Evolutionary conservation across 257 asterid genomes (phyloP).

Genomic region (Przewalskia tangutica): DNA sequence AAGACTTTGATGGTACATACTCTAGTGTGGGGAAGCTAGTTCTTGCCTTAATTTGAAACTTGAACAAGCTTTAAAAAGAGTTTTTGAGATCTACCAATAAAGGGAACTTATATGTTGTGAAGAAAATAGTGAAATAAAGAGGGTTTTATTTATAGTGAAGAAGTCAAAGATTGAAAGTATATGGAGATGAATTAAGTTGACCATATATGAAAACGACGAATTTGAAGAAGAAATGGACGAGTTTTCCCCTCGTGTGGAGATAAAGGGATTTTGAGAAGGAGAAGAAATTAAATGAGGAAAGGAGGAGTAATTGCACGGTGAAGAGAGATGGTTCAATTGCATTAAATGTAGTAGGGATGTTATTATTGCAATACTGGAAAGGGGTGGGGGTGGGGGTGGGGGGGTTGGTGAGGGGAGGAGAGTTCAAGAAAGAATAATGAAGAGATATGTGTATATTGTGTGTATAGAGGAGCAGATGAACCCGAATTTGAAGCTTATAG

Average conservation of each 20-base stretch:
- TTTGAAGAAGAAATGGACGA: neutral
- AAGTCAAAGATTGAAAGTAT: neutral
- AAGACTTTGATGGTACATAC: neutral
- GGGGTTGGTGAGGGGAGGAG: neutral
- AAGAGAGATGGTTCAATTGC: slow-evolving; percentile 10
- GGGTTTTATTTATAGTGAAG: neutral
- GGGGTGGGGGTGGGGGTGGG: neutral
- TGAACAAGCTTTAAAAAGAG: slow-evolving; percentile 2
- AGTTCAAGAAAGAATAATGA: neutral
- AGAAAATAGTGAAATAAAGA: neutral
- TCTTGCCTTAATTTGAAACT: slow-evolving; percentile 10
- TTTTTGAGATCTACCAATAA: neutral
- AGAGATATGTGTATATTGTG: neutral
- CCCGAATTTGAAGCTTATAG: neutral
- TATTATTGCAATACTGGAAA: neutral
- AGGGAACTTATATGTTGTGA: neutral
- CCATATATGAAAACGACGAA: neutral
- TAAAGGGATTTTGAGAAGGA: neutral
- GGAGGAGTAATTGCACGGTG: slow-evolving; percentile 14
- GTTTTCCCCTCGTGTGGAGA: neutral
- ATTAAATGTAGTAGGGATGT: slow-evolving; percentile 9
- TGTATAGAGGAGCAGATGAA: no score
- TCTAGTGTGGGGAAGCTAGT: neutral
- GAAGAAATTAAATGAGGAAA: neutral
- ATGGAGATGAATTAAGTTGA: neutral